phyloP scores from a whole-genome alignment of 352 stramenopile species.

The Globisporangium carolinianum region DNA sequence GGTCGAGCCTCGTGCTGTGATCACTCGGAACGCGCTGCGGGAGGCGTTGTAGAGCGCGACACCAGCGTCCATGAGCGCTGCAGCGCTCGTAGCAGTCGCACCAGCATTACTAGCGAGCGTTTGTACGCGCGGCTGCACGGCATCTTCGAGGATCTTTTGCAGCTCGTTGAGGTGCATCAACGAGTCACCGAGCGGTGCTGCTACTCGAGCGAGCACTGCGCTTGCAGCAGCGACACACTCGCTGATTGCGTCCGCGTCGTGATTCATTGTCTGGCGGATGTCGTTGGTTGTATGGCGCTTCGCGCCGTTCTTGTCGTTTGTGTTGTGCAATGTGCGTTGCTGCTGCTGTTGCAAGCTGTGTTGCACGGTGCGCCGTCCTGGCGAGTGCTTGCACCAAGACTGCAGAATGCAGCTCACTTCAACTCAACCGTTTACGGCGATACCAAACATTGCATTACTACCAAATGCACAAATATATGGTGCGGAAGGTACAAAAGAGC shows the following conservation, averaged over 20 bases:
- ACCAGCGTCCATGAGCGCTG: constrained; percentile 47
- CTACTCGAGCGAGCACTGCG: constrained; percentile 10
- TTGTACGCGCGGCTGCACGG: constrained; percentile 24
- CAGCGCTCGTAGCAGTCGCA: constrained; percentile 14
- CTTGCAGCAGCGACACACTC: not conserved
- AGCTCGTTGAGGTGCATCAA: constrained; percentile 4
- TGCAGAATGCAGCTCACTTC: too few species aligned
- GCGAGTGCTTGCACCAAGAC: not conserved
- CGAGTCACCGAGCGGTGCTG: not conserved
- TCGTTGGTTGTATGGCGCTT: not conserved
- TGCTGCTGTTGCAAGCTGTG: not conserved
- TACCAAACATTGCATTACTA: too few species aligned
- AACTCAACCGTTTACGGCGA: too few species aligned
- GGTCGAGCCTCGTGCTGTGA: not conserved
- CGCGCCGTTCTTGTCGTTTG: too few species aligned
- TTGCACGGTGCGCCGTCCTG: too few species aligned
- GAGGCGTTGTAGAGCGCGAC: constrained; percentile 69
- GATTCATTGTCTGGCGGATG: not conserved
- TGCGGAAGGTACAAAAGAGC: too few species aligned
- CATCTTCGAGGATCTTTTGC: constrained; percentile 7
- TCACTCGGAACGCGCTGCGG: constrained; percentile 27
- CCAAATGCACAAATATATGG: too few species aligned
- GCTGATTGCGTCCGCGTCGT: not conserved
- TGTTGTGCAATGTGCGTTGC: not conserved
- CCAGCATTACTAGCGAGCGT: constrained; percentile 18